These are phyloP conservation scores for Penicillium bialowiezense DNA, from an alignment of 495 filamentous ascomycete species.

Conservation along the genomic window DNA sequence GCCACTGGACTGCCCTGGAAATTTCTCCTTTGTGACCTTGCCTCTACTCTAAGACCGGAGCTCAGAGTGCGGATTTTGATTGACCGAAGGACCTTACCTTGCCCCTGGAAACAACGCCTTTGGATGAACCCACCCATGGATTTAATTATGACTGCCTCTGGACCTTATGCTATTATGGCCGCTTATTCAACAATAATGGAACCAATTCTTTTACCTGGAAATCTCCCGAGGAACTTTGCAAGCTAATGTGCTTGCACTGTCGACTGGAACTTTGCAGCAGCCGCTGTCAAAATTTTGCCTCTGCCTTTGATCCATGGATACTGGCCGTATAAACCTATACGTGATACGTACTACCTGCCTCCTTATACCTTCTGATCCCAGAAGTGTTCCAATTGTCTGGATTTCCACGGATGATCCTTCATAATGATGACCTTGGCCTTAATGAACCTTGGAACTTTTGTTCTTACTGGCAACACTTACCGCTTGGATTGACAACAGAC, in stretches of 20 bases:
- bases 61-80: constrained; percentile 23
- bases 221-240: constrained; percentile 9
- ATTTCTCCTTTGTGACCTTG: constrained; percentile 17
- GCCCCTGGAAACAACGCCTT: constrained; percentile 12
- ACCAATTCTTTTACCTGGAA: constrained; percentile 2
- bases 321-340: constrained; percentile 6
- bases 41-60: constrained; percentile 30
- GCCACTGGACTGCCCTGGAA: constrained; percentile 22
- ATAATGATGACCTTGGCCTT: too few species aligned
- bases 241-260: constrained; percentile 20
- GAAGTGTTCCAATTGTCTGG: constrained; percentile 6
- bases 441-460: background rate
- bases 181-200: constrained; percentile 11
- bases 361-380: background rate
- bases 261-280: constrained; percentile 10
- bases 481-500: constrained; percentile 9
- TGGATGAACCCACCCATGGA: constrained; percentile 8
- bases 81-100: constrained; percentile 18
- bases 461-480: background rate
- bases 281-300: constrained; percentile 10
- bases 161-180: constrained; percentile 14
- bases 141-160: constrained; percentile 15
- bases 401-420: constrained; percentile 9
- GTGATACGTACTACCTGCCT: background rate
- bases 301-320: constrained; percentile 20